Evolutionary conservation across 2,329 filamentous ascomycete genomes (phyloP).

Genomic region (Clonostachys rhizophaga): DNA sequence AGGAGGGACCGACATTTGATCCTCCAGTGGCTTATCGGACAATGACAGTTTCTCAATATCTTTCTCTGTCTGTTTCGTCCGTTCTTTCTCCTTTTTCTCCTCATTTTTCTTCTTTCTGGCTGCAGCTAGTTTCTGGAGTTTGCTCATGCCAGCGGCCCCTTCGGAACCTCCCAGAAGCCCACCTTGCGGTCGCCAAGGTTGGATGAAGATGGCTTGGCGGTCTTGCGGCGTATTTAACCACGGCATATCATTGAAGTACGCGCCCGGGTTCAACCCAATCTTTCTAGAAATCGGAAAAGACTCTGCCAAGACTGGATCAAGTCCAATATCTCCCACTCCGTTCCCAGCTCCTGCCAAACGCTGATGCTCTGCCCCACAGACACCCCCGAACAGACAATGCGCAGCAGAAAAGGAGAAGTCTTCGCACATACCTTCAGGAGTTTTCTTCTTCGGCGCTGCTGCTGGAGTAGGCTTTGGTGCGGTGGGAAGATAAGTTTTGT

Average conservation of each 20-base stretch:
- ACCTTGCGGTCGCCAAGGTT: conserved; percentile 47
- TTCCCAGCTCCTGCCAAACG: conserved; percentile 1
- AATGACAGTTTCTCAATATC: conserved; percentile 23
- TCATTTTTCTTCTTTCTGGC: conserved; percentile 79
- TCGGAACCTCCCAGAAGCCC: conserved; percentile 76
- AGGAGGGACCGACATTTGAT: conserved; percentile 5
- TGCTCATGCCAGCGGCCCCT: conserved; percentile 69
- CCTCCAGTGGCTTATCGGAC: conserved; percentile 20
- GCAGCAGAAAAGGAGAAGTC: conserved; percentile 22
- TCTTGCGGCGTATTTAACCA: conserved; percentile 73
- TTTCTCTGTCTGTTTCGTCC: conserved; percentile 13
- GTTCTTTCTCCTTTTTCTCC: conserved; percentile 40
- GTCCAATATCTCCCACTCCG: background rate
- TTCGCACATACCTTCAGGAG: conserved; percentile 33
- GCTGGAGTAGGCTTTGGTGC: conserved; percentile 29
- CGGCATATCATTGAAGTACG: conserved; percentile 72
- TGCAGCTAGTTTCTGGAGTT: conserved; percentile 84
- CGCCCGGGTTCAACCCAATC: conserved; percentile 2
- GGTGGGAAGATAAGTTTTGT: conserved; percentile 54
- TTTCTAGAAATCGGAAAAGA: background rate
- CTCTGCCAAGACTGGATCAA: background rate
- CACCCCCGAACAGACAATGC: conserved; percentile 14
- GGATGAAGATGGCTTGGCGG: conserved; percentile 61
- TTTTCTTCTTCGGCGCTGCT: conserved; percentile 19
- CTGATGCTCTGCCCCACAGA: conserved; percentile 23